Conservation (phyloP, 257 asterid genomes). For the Anisodus tanguticus region DNA sequence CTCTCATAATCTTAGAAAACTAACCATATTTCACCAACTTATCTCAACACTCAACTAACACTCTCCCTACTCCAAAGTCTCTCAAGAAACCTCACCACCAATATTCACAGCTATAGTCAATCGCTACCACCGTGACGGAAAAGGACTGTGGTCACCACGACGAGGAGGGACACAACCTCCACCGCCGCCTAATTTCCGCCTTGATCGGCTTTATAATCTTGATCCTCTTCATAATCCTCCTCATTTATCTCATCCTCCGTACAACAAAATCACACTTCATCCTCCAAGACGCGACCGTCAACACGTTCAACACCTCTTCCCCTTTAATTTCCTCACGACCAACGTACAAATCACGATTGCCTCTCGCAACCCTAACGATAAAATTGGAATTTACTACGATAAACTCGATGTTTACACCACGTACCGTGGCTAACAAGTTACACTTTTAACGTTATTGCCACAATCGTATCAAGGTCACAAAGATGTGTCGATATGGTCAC, state of each 20-base stretch:
- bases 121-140: constrained; percentile 39
- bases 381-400: constrained; percentile 67
- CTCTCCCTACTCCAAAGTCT: background rate
- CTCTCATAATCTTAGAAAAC: constrained; percentile 13
- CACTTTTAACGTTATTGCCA: constrained; percentile 57
- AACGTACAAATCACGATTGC: constrained; percentile 61
- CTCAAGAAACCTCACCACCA: background rate
- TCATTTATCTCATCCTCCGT: constrained; percentile 67
- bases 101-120: background rate
- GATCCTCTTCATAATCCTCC: constrained; percentile 58
- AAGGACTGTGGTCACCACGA: constrained; percentile 67
- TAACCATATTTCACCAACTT: constrained; percentile 4
- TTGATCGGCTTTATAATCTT: constrained; percentile 29
- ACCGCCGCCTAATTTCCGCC: constrained; percentile 41
- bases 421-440: constrained; percentile 69
- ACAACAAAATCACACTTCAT: constrained; percentile 69
- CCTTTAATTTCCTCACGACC: constrained; percentile 54
- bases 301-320: constrained; percentile 63
- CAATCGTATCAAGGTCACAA: constrained; percentile 63
- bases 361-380: constrained; percentile 62
- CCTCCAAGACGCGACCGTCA: constrained; percentile 73
- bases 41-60: background rate
- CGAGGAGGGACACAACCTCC: constrained; percentile 39
- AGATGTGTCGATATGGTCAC: constrained; percentile 68
- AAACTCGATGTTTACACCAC: constrained; percentile 55